phyloP scores from a whole-genome alignment of 768 basidiomycete genomes.

The Termitomyces sp. region DNA sequence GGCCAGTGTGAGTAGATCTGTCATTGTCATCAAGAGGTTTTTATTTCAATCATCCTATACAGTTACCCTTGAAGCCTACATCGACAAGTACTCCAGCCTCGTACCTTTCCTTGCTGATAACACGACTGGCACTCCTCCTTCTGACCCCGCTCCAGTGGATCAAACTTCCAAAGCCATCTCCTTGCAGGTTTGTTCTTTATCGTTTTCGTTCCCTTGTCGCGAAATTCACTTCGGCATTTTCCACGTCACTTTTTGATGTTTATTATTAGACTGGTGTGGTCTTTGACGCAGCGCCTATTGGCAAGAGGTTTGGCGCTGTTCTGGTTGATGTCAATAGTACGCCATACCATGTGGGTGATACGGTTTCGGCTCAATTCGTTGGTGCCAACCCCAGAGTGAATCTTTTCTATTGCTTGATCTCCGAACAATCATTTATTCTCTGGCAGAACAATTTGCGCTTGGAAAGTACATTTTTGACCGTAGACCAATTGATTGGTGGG shows the following conservation, averaged over 20 bases:
- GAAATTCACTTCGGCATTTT: neutral
- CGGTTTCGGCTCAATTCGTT: conserved; percentile 58
- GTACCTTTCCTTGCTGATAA: conserved; percentile 55
- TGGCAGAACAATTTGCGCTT: conserved; percentile 70
- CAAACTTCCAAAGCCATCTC: conserved; percentile 64
- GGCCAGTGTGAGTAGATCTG: conserved; percentile 51
- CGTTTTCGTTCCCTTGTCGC: neutral
- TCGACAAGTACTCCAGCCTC: conserved; percentile 66
- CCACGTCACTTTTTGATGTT: neutral
- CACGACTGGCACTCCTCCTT: conserved; percentile 41
- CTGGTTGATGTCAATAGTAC: conserved; percentile 45
- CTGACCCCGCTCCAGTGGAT: conserved; percentile 60
- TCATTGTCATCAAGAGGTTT: neutral
- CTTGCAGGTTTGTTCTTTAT: conserved; percentile 39
- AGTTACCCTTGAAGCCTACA: conserved; percentile 79
- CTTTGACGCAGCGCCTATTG: conserved; percentile 50
- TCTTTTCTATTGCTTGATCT: neutral
- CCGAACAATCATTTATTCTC: neutral
- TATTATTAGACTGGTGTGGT: conserved; percentile 49
- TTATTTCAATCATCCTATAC: neutral
- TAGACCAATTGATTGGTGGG: conserved; percentile 46
- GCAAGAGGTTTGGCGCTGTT: conserved; percentile 58
- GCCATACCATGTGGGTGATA: conserved; percentile 51
- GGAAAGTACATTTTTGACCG: conserved; percentile 65
- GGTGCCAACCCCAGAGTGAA: conserved; percentile 75